Conservation (phyloP, 2,329 filamentous ascomycete species). For the Diaporthe citri region DNA sequence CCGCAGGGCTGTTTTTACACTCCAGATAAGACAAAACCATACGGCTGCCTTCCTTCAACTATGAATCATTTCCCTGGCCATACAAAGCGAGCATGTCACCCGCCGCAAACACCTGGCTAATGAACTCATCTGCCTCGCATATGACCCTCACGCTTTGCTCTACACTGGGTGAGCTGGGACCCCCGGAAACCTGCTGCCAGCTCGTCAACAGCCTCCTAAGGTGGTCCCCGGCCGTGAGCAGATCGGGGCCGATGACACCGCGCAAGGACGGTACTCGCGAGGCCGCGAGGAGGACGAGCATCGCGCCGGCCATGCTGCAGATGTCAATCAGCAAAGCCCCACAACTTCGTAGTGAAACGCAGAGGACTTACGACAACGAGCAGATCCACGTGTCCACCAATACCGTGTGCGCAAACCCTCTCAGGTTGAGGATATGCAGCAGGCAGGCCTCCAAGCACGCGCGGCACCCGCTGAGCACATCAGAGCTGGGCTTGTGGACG, state of each 20-base stretch:
- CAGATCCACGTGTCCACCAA: constrained; percentile 68
- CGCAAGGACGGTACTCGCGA: constrained; percentile 55
- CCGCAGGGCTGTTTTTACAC: no score
- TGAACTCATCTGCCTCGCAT: constrained; percentile 57
- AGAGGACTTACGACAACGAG: constrained; percentile 59
- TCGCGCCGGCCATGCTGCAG: constrained; percentile 60
- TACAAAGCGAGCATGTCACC: constrained; percentile 38
- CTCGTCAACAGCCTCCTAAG: constrained; percentile 54
- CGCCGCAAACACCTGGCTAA: constrained; percentile 50
- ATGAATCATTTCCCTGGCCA: constrained; percentile 5
- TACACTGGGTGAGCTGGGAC: constrained; percentile 58
- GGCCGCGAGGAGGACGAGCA: constrained; percentile 62
- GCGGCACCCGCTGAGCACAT: constrained; percentile 57
- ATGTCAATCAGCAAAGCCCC: neutral
- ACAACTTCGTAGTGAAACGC: neutral
- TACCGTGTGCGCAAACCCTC: constrained; percentile 62
- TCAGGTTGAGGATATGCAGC: constrained; percentile 61
- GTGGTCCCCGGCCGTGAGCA: constrained; percentile 56
- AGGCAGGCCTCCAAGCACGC: constrained; percentile 61
- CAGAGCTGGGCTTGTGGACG: constrained; percentile 46
- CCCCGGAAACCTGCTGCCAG: constrained; percentile 57
- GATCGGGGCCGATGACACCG: constrained; percentile 53
- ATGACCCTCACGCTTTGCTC: constrained; percentile 61
- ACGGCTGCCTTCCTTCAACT: neutral
- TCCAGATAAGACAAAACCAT: no score